phyloP scores from a whole-genome alignment of 805 yeast species.

The Candida ortonii region DNA sequence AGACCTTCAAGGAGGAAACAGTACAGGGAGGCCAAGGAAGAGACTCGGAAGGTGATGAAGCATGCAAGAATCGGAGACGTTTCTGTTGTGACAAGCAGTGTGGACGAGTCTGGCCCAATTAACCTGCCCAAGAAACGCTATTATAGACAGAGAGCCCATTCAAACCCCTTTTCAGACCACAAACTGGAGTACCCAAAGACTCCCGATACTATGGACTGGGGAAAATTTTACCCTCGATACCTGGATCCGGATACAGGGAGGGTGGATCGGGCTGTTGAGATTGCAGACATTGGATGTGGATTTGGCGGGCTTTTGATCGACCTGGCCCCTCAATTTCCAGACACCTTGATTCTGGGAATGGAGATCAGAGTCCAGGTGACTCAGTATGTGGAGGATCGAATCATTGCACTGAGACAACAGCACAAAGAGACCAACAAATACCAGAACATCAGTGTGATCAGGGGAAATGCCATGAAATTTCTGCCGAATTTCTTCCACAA shows the following conservation, averaged over 20 bases:
- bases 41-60: constrained; percentile 42
- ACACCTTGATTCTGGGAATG: constrained; percentile 83
- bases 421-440: constrained; percentile 39
- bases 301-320: constrained; percentile 88
- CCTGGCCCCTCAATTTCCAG: constrained; percentile 73
- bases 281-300: constrained; percentile 97
- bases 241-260: constrained; percentile 37
- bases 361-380: constrained; percentile 98
- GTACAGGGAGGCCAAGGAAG: constrained; percentile 48
- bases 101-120: constrained; percentile 23
- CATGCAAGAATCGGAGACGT: constrained; percentile 43
- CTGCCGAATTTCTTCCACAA: constrained; percentile 87
- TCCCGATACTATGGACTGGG: constrained; percentile 90
- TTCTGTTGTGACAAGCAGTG: constrained; percentile 10
- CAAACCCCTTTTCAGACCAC: constrained; percentile 96
- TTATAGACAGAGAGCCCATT: constrained; percentile 96
- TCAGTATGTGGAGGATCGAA: constrained; percentile 92
- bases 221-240: constrained; percentile 64
- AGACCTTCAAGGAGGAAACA: constrained; percentile 40
- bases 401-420: constrained; percentile 78
- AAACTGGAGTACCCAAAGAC: constrained; percentile 79
- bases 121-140: constrained; percentile 75
- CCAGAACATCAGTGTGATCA: constrained; percentile 82
- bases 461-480: constrained; percentile 98
- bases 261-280: constrained; percentile 60